These are phyloP conservation scores for Hypomontagnella monticulosa DNA, from an alignment of 495 filamentous ascomycete genomes.

Conservation along the genomic window DNA sequence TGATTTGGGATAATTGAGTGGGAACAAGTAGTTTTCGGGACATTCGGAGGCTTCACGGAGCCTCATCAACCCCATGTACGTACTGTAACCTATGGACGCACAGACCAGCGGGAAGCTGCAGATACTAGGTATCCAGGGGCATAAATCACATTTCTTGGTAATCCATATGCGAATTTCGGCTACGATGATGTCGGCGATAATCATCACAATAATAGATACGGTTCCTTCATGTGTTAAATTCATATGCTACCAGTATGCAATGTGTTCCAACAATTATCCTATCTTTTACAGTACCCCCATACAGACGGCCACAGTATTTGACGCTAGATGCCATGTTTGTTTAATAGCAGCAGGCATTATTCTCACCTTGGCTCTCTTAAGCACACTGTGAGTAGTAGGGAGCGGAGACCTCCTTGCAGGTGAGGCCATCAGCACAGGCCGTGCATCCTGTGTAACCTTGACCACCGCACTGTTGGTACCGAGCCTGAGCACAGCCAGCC, in stretches of 20 bases:
- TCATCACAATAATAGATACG: too few relatives aligned
- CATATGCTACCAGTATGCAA: conserved; percentile 1
- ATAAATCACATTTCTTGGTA: too few relatives aligned
- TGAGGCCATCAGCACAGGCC: conserved; percentile 47
- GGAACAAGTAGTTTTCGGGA: too few relatives aligned
- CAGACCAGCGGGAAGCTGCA: background rate
- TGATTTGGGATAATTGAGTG: too few relatives aligned
- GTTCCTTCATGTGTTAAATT: background rate
- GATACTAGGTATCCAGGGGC: too few relatives aligned
- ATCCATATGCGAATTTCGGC: too few relatives aligned
- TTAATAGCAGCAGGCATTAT: too few relatives aligned
- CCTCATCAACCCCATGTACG: too few relatives aligned
- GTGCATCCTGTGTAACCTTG: conserved; percentile 56
- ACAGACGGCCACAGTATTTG: background rate
- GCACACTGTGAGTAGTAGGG: conserved; percentile 57
- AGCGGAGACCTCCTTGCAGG: conserved; percentile 42
- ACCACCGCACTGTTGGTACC: conserved; percentile 59
- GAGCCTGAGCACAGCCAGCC: conserved; percentile 40
- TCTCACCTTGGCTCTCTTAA: conserved; percentile 32
- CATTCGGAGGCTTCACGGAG: too few relatives aligned
- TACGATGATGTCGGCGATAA: too few relatives aligned
- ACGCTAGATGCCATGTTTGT: too few relatives aligned
- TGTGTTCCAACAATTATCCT: background rate
- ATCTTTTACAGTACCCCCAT: background rate
- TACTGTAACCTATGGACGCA: background rate